Percentiles rank a stretch among this genome's conserved stretches.
Evolutionary conservation across 2,329 filamentous ascomycete species (phyloP).

Genomic region (Blastomyces percursus): DNA sequence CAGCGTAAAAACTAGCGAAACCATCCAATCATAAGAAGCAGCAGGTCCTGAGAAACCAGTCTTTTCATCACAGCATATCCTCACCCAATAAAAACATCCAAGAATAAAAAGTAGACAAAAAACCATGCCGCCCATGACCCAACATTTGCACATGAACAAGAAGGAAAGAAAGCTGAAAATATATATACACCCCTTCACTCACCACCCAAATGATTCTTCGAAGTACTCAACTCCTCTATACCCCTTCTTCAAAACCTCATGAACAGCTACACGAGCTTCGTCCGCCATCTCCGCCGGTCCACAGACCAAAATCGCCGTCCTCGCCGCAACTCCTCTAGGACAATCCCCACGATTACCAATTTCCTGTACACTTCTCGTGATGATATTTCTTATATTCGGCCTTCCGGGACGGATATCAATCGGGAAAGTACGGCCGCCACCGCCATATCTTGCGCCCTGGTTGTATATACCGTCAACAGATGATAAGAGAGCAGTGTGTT

Average conservation of each 20-base stretch:
- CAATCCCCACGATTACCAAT: constrained; percentile 12
- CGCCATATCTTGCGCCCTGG: background rate
- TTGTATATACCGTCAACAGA: background rate
- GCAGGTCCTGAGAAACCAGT: background rate
- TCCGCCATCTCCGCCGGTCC: constrained; percentile 36
- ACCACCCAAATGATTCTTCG: constrained; percentile 36
- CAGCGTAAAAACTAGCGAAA: too few relatives aligned
- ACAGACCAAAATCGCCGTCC: constrained; percentile 30
- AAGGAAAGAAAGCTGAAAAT: background rate
- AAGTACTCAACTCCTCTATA: constrained; percentile 32
- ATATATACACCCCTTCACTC: background rate
- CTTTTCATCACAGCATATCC: background rate
- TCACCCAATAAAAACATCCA: background rate
- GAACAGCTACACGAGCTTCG: constrained; percentile 29
- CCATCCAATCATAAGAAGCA: background rate
- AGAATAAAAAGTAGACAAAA: background rate
- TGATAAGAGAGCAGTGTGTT: constrained; percentile 10
- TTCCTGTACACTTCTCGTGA: constrained; percentile 18
- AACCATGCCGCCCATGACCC: background rate
- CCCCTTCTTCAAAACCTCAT: constrained; percentile 22
- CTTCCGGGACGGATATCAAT: constrained; percentile 22
- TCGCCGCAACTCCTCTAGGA: constrained; percentile 7
- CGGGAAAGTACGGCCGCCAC: background rate
- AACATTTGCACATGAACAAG: background rate
- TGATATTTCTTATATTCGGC: constrained; percentile 22